Base-by-base conservation (phyloP, 805 yeast species). In the Priceomyces castillae region DNA sequence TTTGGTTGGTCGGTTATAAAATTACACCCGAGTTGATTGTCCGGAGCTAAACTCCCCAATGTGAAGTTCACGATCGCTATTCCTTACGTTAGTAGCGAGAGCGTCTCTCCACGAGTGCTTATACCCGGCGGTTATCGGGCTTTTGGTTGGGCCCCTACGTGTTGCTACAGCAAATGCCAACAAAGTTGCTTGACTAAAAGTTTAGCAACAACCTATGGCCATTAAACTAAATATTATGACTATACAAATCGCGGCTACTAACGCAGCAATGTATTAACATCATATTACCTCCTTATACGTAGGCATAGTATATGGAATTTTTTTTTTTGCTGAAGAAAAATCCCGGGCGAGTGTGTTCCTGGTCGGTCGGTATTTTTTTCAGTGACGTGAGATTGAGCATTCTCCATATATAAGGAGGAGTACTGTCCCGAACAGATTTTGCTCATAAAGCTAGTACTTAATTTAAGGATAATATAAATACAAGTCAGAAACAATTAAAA, bases 401-500 rank as follows among this genome's bases (percentile, higher is more conserved):
- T 15, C 15, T 20, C 35, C 28, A 33, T 34, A 43, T 43, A 43
- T 43, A 43, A 43, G 26, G 41, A 39, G 46, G 46, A 43, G 46
- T 14, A 25, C 34, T 14, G 26, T 30, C 31, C 23, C 19, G 9
- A 22, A 22, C 25, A 4, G 30, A 23, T n/a, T 11, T 15, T 12
- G 11, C 31, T 25, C 31, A 30, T 31, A 15, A 19, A 15, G 26
- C 17, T 16, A 14, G 17, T 37, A 15, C 34, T 20, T 16, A n/a
- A 41, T 12, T 16, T 37, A 25, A 23, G 20, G 40, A 37, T 23
- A 22, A 11, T 33, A 19, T 20, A 14, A 34, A 28, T 35, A 14
- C 6, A 41, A 17, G 30, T 20, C 15, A 19, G 22, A 19, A 40
- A 15, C 28, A 33, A 25, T 33, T 37, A 53, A 40, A 26, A 80